Base-by-base conservation (phyloP, 805 yeast genomes). In the Candida alai region DNA sequence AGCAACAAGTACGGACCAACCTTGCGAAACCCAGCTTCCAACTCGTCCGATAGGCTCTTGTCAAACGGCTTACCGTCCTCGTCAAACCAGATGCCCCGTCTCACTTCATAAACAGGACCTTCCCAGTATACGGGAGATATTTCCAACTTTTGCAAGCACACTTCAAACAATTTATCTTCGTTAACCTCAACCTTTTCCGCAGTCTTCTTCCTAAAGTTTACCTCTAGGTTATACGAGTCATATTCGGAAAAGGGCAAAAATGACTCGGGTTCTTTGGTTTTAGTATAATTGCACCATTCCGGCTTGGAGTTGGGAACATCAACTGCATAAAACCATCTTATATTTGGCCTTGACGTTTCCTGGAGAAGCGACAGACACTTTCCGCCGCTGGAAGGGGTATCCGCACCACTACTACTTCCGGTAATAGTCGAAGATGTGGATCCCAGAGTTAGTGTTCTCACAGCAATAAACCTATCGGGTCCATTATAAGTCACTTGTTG, bases 31-130 rank as follows among this genome's bases (percentile, higher is more conserved):
- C 74, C 74, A 4, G 48, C 48, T 53, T 89, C 97, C 14, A 89
- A 48, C 36, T 73, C 76, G 1, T 64, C 59, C 0, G 93, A 65
- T 4, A 79, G 38, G 1, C 60, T 56, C 1, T 63, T 62, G 7
- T 66, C 49, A 18, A 86, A 57, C 0, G 94, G 94, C 4, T 49
- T 48, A 1, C 76, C 76, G 32, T 74, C 74, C 7, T 71, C 52
- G 23, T 67, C 60, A 52, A 86, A 87, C 97, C 97, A 90, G 1
- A 78, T 54, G 1, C 96, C 96, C 35, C 97, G 62, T 29, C 96
- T 66, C 1, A 90, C 82, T 40, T 84, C 88, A 51, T 79, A 90
- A 0, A 65, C 60, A 0, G 96, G 93, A 1, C 97, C 97, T 6
- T 76, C 78, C 97, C 97, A 90, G 53, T 79, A 90, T 0, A 80